Evolutionary conservation across 2,329 filamentous ascomycete genomes (phyloP).

Genomic region (Trichoderma sp.): DNA sequence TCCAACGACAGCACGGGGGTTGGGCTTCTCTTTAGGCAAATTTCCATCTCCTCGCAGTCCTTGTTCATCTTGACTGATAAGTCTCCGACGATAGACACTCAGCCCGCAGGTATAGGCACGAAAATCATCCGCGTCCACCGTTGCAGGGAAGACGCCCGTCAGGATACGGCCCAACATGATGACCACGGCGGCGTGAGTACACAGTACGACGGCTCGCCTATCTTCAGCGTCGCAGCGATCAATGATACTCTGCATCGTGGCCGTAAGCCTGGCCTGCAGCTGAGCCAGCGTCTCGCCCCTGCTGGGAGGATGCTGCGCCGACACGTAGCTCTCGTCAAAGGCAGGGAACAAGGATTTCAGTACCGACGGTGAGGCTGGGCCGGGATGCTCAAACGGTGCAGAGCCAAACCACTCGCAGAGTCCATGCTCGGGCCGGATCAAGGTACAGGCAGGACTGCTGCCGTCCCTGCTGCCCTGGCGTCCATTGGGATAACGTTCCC

Average conservation of each 20-base stretch:
- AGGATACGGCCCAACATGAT: conserved; percentile 83
- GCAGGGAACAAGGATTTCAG: conserved; percentile 70
- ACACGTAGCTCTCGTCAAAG: conserved; percentile 59
- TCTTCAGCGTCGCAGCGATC: conserved; percentile 70
- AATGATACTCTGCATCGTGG: conserved; percentile 70
- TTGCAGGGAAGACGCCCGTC: conserved; percentile 75
- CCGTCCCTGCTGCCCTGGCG: neutral
- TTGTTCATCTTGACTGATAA: conserved; percentile 18
- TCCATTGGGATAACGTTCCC: conserved; percentile 26
- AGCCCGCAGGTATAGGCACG: conserved; percentile 80
- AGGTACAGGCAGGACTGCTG: conserved; percentile 31
- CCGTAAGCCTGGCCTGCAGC: conserved; percentile 78
- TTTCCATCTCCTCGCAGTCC: neutral
- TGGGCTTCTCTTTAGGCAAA: neutral
- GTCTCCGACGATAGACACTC: conserved; percentile 59
- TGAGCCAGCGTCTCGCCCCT: conserved; percentile 79
- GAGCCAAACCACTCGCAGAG: conserved; percentile 89
- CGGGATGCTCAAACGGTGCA: conserved; percentile 82
- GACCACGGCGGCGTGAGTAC: conserved; percentile 85
- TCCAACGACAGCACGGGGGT: conserved; percentile 48
- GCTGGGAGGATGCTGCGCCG: conserved; percentile 65
- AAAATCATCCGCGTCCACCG: conserved; percentile 76
- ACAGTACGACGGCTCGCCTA: conserved; percentile 73
- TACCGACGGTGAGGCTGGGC: conserved; percentile 65
- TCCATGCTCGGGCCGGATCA: conserved; percentile 59